Conservation (phyloP, 805 yeast species). For the Dipodascus albidus region DNA sequence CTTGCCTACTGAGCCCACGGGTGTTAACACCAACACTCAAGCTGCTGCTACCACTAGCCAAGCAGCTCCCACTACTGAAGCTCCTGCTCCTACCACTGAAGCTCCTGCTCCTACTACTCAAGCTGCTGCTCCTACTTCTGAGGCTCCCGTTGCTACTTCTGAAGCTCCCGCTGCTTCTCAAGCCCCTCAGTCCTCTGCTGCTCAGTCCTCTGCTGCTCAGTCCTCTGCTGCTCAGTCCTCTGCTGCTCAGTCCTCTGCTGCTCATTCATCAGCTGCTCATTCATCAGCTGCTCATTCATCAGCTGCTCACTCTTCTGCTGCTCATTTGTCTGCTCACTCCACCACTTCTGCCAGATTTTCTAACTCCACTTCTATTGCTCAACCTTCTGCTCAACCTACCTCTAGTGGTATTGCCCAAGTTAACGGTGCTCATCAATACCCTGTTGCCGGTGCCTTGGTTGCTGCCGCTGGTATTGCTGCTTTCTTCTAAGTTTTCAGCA, state of each 20-base stretch:
- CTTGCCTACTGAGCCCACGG: conserved; percentile 2
- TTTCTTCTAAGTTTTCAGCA: neutral
- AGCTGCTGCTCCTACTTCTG: conserved; percentile 1
- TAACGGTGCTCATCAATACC: neutral
- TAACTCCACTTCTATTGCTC: neutral
- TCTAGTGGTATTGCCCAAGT: neutral
- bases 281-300: too few species aligned
- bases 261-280: too few species aligned
- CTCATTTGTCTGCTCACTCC: neutral
- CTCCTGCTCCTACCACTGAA: neutral
- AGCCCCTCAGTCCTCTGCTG: neutral
- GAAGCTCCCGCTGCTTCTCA: neutral
- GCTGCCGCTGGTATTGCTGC: neutral
- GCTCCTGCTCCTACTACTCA: neutral
- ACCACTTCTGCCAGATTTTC: neutral
- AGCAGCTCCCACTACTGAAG: conserved; percentile 1
- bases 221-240: neutral
- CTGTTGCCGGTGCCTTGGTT: conserved; percentile 1
- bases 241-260: too few species aligned
- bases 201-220: neutral
- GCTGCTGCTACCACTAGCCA: neutral
- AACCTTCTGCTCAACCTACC: neutral
- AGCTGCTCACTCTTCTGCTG: too few species aligned
- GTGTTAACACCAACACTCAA: neutral
- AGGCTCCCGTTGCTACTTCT: neutral